Percentiles rank a stretch among this genome's conserved stretches.
phyloP scores from a whole-genome alignment of 176 grass and related monocot species.

The Saccharum spontaneum region DNA sequence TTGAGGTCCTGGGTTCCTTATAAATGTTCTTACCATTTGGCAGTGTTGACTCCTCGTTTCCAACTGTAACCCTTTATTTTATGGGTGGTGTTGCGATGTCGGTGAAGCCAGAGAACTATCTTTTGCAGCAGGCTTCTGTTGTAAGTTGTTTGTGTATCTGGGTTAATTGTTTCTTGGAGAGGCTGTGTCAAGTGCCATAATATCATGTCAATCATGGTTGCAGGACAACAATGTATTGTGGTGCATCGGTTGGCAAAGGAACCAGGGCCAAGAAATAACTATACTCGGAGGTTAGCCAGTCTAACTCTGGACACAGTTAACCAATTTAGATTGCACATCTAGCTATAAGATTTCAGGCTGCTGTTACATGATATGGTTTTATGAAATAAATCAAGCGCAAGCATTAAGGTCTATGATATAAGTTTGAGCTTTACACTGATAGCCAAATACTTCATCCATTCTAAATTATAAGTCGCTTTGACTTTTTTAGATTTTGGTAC shows the following conservation, averaged over 20 bases:
- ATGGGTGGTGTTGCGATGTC: constrained; percentile 77
- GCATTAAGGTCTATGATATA: background rate
- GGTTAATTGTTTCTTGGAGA: constrained; percentile 5
- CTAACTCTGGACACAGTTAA: constrained; percentile 8
- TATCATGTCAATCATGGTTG: constrained; percentile 29
- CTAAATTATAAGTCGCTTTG: no score
- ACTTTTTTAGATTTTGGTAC: no score
- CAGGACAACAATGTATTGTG: constrained; percentile 76
- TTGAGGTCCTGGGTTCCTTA: constrained; percentile 26
- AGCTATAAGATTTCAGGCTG: background rate
- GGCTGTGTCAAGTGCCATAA: constrained; percentile 26
- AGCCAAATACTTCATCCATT: background rate
- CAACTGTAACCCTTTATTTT: constrained; percentile 77
- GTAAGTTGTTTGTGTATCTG: constrained; percentile 48
- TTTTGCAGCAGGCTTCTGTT: constrained; percentile 71
- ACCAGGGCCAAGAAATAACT: constrained; percentile 73
- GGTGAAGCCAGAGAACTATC: constrained; percentile 92
- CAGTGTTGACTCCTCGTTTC: constrained; percentile 90
- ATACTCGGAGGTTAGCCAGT: constrained; percentile 83
- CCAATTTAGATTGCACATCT: background rate
- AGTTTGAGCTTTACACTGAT: background rate
- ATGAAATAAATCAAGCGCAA: background rate
- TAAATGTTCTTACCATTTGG: constrained; percentile 19
- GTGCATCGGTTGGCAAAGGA: constrained; percentile 99
- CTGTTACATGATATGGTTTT: background rate